These are phyloP conservation scores for Xylaria sp. DNA, from an alignment of 2,329 filamentous ascomycete genomes.

Conservation along the genomic window DNA sequence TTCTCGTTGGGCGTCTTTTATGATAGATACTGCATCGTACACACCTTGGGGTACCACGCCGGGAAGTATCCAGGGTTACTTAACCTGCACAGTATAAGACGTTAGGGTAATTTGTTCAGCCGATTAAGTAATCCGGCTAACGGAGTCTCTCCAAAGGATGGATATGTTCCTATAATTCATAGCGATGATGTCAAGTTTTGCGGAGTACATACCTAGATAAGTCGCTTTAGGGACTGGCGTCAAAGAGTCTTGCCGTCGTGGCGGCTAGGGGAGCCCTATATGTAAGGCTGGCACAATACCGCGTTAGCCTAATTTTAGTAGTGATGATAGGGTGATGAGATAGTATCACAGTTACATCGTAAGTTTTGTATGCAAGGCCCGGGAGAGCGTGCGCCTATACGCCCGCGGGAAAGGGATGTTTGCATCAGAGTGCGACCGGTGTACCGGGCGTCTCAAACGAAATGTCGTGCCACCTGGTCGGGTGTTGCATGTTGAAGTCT, in stretches of 20 bases:
- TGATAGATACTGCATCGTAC: constrained; percentile 8
- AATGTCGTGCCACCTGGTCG: not conserved
- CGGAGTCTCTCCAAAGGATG: not conserved
- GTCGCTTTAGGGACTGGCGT: not conserved
- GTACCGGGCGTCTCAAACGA: not conserved
- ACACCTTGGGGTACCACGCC: not conserved
- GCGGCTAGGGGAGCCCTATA: constrained; percentile 14
- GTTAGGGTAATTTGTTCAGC: too few species aligned
- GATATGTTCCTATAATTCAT: not conserved
- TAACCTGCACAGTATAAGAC: constrained; percentile 5
- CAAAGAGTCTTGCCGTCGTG: not conserved
- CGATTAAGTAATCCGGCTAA: not conserved
- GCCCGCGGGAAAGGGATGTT: not conserved
- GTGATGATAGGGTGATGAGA: constrained; percentile 9
- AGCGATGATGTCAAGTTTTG: too few species aligned
- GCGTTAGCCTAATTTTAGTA: constrained; percentile 16
- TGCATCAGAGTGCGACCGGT: constrained; percentile 13
- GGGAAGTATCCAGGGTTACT: too few species aligned
- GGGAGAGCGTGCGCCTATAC: constrained; percentile 5
- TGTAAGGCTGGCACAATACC: constrained; percentile 24
- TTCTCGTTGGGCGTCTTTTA: not conserved
- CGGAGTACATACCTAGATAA: too few species aligned
- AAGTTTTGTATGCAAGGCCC: constrained; percentile 19
- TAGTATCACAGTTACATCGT: constrained; percentile 12
- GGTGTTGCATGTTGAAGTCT: not conserved